Conservation (phyloP, 805 yeast genomes). For the Lipomyces sp. region DNA sequence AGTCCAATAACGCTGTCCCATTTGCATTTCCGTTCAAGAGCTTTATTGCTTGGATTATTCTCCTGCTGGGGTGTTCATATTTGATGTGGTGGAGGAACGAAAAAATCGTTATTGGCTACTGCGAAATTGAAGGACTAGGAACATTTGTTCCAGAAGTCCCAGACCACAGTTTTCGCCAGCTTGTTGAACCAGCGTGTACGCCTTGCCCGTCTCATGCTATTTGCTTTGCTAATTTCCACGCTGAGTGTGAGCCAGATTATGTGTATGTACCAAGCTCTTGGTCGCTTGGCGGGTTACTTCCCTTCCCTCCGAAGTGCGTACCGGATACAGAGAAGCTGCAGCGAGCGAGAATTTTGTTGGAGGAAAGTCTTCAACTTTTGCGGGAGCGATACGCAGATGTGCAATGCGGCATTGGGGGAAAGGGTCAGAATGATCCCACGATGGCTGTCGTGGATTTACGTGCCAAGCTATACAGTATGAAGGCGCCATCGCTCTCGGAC, state of each 20-base stretch:
- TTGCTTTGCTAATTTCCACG: conserved; percentile 63
- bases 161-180: conserved; percentile 19
- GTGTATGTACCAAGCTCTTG: conserved; percentile 58
- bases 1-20: conserved; percentile 14
- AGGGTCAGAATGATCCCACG: conserved; percentile 23
- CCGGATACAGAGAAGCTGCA: conserved; percentile 76
- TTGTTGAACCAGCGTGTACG: conserved; percentile 64
- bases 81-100: conserved; percentile 24
- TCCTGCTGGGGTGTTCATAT: conserved; percentile 3
- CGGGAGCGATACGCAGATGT: conserved; percentile 69
- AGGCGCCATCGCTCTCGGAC: conserved; percentile 45
- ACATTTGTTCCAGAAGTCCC: not conserved
- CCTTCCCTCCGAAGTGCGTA: conserved; percentile 67
- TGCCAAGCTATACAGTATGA: conserved; percentile 34
- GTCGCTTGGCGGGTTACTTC: conserved; percentile 60
- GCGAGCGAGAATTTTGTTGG: conserved; percentile 65
- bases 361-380: conserved; percentile 67
- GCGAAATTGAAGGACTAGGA: conserved; percentile 29
- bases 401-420: conserved; percentile 51
- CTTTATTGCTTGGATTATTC: conserved; percentile 16
- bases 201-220: conserved; percentile 82
- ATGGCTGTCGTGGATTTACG: conserved; percentile 26
- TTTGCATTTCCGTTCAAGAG: conserved; percentile 17
- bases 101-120: conserved; percentile 24
- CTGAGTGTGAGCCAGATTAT: conserved; percentile 75